A percentile compares a stretch with the other conserved stretches of the same genome.
Conservation (phyloP, 1,139 yeast genomes). For the Debaryomycetaceae sp. region DNA sequence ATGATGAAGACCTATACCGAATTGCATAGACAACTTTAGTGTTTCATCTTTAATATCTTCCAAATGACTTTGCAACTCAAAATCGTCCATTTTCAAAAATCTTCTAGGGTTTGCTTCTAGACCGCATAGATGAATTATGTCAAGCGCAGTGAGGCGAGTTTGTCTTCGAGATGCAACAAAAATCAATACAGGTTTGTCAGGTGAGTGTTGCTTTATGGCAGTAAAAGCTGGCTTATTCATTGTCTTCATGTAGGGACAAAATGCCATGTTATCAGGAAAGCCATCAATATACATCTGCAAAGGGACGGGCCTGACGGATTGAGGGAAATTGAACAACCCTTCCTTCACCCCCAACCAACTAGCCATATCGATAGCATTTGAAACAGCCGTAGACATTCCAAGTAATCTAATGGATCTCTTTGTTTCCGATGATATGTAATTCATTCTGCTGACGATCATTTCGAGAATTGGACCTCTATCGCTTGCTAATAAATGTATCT, state of each 20-base stretch:
- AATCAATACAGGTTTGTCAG: conserved; percentile 84
- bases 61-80: conserved; percentile 63
- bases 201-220: conserved; percentile 96
- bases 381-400: conserved; percentile 97
- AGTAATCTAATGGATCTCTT: conserved; percentile 72
- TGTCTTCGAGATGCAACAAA: conserved; percentile 98
- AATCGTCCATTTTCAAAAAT: conserved; percentile 73
- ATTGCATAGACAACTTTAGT: conserved; percentile 75
- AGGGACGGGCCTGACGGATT: conserved; percentile 96
- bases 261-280: conserved; percentile 90
- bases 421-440: conserved; percentile 77
- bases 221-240: conserved; percentile 98
- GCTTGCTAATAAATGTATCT: conserved; percentile 92
- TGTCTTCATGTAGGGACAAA: conserved; percentile 93
- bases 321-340: conserved; percentile 91
- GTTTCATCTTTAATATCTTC: conserved; percentile 84
- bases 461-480: conserved; percentile 98
- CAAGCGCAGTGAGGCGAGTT: conserved; percentile 91
- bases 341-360: conserved; percentile 92
- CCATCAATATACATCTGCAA: conserved; percentile 97
- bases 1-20: conserved; percentile 96
- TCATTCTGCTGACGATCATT: conserved; percentile 98
- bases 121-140: conserved; percentile 90
- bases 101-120: conserved; percentile 90
- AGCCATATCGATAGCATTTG: conserved; percentile 97